Conservation (phyloP, 805 yeast species). For the Schwanniomyces pseudopolymorphus region DNA sequence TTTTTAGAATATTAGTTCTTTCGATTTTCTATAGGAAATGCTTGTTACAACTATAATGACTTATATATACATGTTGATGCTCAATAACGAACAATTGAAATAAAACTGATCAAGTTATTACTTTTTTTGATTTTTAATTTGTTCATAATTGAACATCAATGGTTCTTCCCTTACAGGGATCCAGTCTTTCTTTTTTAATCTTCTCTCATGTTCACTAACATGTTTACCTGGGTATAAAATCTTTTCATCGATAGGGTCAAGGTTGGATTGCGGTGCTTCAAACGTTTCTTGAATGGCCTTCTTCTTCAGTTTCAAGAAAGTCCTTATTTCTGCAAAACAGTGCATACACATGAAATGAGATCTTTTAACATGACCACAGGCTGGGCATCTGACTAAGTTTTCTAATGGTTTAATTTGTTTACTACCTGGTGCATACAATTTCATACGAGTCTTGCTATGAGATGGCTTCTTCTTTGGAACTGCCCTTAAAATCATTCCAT, state of each 20-base stretch:
- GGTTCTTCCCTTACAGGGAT: slow-evolving; percentile 44
- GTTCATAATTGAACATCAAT: slow-evolving; percentile 29
- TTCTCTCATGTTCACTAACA: slow-evolving; percentile 31
- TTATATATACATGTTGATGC: not conserved
- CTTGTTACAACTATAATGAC: not conserved
- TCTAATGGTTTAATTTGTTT: slow-evolving; percentile 76
- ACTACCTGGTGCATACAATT: slow-evolving; percentile 77
- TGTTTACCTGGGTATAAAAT: slow-evolving; percentile 75
- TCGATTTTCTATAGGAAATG: not conserved
- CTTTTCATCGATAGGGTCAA: slow-evolving; percentile 60
- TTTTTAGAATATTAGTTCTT: too few species aligned
- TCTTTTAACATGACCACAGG: slow-evolving; percentile 91
- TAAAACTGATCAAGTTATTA: not conserved
- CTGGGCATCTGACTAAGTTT: slow-evolving; percentile 86
- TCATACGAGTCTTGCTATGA: slow-evolving; percentile 79
- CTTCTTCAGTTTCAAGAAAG: slow-evolving; percentile 62
- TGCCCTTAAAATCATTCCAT: slow-evolving; percentile 74
- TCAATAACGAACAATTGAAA: not conserved
- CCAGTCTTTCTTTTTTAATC: slow-evolving; percentile 42
- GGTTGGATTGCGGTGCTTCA: slow-evolving; percentile 39
- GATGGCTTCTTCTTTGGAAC: slow-evolving; percentile 95
- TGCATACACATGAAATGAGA: slow-evolving; percentile 91
- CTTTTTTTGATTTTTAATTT: slow-evolving; percentile 17
- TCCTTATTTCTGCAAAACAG: slow-evolving; percentile 80
- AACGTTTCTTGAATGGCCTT: slow-evolving; percentile 23